Percentiles rank a stretch among this genome's conserved stretches.
Evolutionary conservation across 257 asterid genomes (phyloP).

Genomic region (Coffea eugenioides): DNA sequence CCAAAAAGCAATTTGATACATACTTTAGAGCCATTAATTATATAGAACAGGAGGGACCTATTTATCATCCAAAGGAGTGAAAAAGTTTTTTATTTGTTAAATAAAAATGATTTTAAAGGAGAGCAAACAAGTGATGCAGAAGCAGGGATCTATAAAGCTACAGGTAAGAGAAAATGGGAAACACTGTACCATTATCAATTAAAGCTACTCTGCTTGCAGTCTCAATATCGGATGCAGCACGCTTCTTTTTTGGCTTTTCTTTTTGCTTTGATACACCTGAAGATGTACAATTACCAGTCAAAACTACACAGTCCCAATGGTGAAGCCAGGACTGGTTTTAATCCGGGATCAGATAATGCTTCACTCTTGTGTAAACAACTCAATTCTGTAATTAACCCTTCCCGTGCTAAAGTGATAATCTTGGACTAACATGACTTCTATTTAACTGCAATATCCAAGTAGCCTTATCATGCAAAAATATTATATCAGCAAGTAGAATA

Average conservation of each 20-base stretch:
- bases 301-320: not conserved
- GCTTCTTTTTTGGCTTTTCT: conserved; percentile 28
- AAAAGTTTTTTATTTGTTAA: too few species aligned
- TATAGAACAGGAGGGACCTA: not conserved
- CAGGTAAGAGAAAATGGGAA: not conserved
- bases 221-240: conserved; percentile 33
- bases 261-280: conserved; percentile 24
- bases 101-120: not conserved
- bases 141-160: not conserved
- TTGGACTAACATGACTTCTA: not conserved
- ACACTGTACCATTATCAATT: conserved; percentile 23
- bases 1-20: not conserved
- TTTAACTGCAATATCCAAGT: too few species aligned
- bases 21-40: not conserved
- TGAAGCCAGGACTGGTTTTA: not conserved
- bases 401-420: not conserved
- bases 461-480: too few species aligned
- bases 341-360: not conserved
- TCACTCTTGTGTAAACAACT: not conserved
- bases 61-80: not conserved
- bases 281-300: not conserved
- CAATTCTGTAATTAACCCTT: not conserved
- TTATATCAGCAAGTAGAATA: too few species aligned
- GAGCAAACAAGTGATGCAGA: not conserved
- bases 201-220: conserved; percentile 1